Base-by-base conservation (phyloP, 306 rosid species). In the Cicer bijugum region DNA sequence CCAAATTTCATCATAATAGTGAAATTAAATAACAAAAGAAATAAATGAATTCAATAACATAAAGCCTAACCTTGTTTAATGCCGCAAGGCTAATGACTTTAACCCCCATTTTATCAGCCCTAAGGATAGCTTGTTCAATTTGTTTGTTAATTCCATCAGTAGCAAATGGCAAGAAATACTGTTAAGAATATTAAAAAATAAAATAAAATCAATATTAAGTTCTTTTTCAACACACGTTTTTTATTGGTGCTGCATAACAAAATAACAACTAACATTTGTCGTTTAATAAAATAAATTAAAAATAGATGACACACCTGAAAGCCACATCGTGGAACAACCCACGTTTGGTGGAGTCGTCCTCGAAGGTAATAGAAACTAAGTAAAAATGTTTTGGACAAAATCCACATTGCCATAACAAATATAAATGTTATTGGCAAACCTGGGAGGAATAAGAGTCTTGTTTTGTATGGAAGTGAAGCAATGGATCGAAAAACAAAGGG, bases 151-250 rank as follows among this genome's bases (percentile, higher is more conserved):
- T 95, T 52, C 99, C 97, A 7, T 81, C 86, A 6, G 86, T 74
- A 58, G 99, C 99, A 88, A 90, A 90, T 69, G 99, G 97, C 76
- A 95, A 74, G 89, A 95, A 91, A 78, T 95, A 95, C 99, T 95
- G 86, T 55, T 55, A 19, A 57, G 28, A 58, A 72, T 7, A 71
- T 19, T 37, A 37, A 20, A 70, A 40, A 9, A 20, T 0, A 4
- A 44, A 1, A 3, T 7, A 51, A 28, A 51, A 68, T 20, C 0
- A 39, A 7, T 7, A 80, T 17, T 38, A 67, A 10, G 51, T 28
- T 57, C 39, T 0, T 50, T 14, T 50, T 50, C 56, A 14, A 50
- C 19, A 51, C 50, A 4, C 14, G 17, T 44, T 12, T 47, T 12
- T 1, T 20, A 9, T 14, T 0, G 7, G 1, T 1, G 2, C 1